phyloP scores from a whole-genome alignment of 169 alveolate species.

The Plasmodium sp. region DNA sequence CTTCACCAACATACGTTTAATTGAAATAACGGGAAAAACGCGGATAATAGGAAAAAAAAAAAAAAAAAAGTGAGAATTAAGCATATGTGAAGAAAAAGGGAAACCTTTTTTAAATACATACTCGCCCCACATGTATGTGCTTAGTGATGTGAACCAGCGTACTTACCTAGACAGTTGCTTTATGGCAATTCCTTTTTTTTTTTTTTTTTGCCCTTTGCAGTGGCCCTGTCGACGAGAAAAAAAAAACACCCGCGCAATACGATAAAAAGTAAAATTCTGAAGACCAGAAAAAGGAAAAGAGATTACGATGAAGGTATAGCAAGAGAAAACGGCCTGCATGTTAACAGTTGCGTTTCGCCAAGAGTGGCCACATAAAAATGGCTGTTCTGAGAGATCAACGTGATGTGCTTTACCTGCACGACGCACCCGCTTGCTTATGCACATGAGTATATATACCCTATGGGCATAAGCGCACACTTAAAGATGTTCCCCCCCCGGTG shows the following conservation, averaged over 20 bases:
- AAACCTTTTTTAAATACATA: not conserved
- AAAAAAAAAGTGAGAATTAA: not conserved
- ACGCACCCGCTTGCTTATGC: not conserved
- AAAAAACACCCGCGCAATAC: slow-evolving; percentile 72
- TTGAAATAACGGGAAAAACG: not conserved
- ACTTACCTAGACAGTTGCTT: not conserved
- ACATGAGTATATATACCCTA: not conserved
- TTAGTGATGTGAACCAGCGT: not conserved
- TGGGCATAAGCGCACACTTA: not conserved
- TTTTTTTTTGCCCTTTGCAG: not conserved
- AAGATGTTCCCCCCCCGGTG: not conserved
- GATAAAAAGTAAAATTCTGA: slow-evolving; percentile 61
- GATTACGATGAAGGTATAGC: slow-evolving; percentile 56
- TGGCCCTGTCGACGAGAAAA: slow-evolving; percentile 65
- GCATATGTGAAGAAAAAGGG: not conserved
- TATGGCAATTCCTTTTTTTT: not conserved
- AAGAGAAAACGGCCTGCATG: not conserved
- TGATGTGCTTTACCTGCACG: not conserved
- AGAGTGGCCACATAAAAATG: not conserved
- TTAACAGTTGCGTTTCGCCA: not conserved
- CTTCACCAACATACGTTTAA: not conserved
- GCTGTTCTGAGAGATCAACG: not conserved
- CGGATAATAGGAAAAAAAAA: not conserved
- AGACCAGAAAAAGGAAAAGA: slow-evolving; percentile 63
- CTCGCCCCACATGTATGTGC: not conserved